Conservation (phyloP, 2,329 filamentous ascomycete species). For the Trichophyton mentagrophytes region DNA sequence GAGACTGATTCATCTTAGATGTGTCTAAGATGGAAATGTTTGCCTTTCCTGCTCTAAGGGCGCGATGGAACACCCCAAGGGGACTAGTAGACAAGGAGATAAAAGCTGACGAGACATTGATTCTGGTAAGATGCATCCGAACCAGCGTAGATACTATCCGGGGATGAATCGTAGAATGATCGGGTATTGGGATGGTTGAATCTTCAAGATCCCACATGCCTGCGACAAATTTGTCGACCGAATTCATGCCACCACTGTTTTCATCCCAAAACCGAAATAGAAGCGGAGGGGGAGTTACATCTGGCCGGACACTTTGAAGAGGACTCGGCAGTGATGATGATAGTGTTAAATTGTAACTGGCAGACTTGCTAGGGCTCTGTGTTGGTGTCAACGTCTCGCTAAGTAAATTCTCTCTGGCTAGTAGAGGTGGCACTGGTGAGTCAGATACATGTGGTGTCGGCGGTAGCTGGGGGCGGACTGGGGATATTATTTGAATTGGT, state of each 20-base stretch:
- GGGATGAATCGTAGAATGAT: conserved; percentile 10
- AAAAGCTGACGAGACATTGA: conserved; percentile 19
- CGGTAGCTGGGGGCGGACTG: background rate
- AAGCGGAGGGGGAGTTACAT: conserved; percentile 14
- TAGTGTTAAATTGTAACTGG: too few relatives aligned
- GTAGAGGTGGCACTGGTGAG: background rate
- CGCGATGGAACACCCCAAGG: conserved; percentile 23
- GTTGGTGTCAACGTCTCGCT: too few relatives aligned
- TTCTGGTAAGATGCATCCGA: conserved; percentile 17
- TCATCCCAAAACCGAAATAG: conserved; percentile 25
- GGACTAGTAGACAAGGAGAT: conserved; percentile 22
- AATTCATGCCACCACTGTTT: conserved; percentile 23
- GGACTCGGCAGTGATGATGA: background rate
- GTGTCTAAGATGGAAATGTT: conserved; percentile 22
- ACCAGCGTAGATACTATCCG: conserved; percentile 17
- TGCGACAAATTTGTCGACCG: conserved; percentile 15
- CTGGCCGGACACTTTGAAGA: background rate
- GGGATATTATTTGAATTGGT: background rate
- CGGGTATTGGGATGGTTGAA: conserved; percentile 6
- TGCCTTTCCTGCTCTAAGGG: conserved; percentile 17
- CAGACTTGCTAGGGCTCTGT: too few relatives aligned
- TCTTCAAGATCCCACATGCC: conserved; percentile 16
- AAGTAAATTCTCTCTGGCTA: background rate
- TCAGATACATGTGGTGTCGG: background rate
- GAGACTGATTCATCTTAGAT: background rate